A percentile compares a stretch with the other conserved stretches of the same genome.
Evolutionary conservation across 371 early-diverging fungal genomes (phyloP).

Genomic region (Mucor racemosus): DNA sequence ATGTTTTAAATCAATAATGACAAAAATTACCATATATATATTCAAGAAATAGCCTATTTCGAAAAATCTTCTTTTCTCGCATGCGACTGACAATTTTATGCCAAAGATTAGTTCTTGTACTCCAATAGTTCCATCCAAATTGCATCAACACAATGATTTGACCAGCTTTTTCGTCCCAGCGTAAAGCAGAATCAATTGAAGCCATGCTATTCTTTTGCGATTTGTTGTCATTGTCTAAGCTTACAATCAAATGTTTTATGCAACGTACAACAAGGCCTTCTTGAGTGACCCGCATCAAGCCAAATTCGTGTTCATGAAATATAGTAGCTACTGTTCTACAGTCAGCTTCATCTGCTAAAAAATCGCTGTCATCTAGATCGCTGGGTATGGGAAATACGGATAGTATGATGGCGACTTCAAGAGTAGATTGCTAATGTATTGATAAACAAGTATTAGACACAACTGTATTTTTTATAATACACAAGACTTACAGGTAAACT

Average conservation of each 20-base stretch:
- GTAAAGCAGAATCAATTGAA: slow-evolving; percentile 49
- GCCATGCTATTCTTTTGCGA: slow-evolving; percentile 40
- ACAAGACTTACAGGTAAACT: slow-evolving; percentile 40
- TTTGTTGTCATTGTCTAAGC: slow-evolving; percentile 33
- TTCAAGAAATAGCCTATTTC: slow-evolving; percentile 44
- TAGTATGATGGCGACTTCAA: slow-evolving; percentile 54
- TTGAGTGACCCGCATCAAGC: slow-evolving; percentile 49
- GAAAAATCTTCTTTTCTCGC: slow-evolving; percentile 40
- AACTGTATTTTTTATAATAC: no score
- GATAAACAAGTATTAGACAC: not conserved
- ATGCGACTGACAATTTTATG: slow-evolving; percentile 41
- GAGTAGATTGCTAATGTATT: slow-evolving; percentile 39
- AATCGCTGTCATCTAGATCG: slow-evolving; percentile 38
- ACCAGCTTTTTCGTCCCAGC: slow-evolving; percentile 51
- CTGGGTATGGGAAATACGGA: slow-evolving; percentile 48
- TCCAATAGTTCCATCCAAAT: slow-evolving; percentile 56
- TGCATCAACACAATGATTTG: slow-evolving; percentile 52
- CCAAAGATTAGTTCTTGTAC: slow-evolving; percentile 44
- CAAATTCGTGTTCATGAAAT: slow-evolving; percentile 45
- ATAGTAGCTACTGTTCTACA: slow-evolving; percentile 37
- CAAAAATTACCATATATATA: slow-evolving; percentile 41
- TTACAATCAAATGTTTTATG: slow-evolving; percentile 51
- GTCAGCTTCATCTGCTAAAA: slow-evolving; percentile 45
- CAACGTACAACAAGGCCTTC: slow-evolving; percentile 48
- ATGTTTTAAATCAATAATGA: not conserved